Base-by-base conservation (phyloP, 306 rosid genomes). In the Gynostemma pentaphyllum region DNA sequence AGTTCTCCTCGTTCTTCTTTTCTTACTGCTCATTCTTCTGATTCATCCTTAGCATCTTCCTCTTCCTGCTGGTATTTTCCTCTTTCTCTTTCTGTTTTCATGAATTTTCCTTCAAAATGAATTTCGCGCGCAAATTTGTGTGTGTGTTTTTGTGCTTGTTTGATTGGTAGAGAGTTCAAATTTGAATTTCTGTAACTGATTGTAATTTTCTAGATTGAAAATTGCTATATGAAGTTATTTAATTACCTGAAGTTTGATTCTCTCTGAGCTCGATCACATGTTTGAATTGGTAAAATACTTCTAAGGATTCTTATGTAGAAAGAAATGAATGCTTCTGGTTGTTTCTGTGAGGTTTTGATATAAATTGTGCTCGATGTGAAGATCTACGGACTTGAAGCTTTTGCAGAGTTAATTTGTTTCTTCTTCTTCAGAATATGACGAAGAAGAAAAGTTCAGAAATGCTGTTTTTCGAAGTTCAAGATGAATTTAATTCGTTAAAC, bases 1-100 rank as follows among this genome's bases (percentile, higher is more conserved):
- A 78, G 60, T 77, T 89, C 97, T 75, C 95, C 97, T 72, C 74
- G 79, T 19, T 78, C 83, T 50, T 71, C 85, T 5, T 75, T 78
- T 71, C 88, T 76, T 67, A 76, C 81, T 18, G 80, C 91, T 62
- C 85, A 74, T 63, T 81, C 86, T 63, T 69, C 76, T 71, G 19
- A 21, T 52, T 82, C 87, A 72, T 74, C 72, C 50, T 82, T 89
- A 32, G 46, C 64, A 60, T 70, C 76, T 70, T 82, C 87, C 72
- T 75, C 72, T 40, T 84, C 92, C 86, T 86, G 54, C 45, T 52
- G 45, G 53, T 49, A 48, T 62, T 39, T 40, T 32, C 55, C 51
- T n/a, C 51, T 66, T 26, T 60, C 72, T 72, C 70, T 64, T 23
- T 72, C 69, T 71, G 66, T 48, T 68, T 70, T 68, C 67, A 47